Base-by-base conservation (phyloP, 306 rosid genomes). In the Cotoneaster glaucophyllus region DNA sequence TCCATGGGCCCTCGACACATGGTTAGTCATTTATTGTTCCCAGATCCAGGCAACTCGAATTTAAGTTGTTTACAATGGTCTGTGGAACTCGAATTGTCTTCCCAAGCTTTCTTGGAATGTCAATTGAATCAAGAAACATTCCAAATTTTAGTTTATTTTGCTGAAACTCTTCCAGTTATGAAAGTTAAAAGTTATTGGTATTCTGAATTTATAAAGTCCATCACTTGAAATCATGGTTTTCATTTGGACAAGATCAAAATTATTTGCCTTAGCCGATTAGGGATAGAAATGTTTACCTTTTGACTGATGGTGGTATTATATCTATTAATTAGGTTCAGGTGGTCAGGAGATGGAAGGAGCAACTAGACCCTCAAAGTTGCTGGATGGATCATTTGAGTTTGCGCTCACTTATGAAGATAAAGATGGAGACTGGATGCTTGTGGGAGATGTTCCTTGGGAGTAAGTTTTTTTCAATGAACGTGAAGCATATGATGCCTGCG, bases 401-500 rank as follows among this genome's bases (percentile, higher is more conserved):
- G 96, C 83, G 74, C 97, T 95, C 53, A 88, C 99, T 64, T 95
- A 95, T 59, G 97, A 95, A 90, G 99, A 95, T 89, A 88, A 80
- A 84, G 99, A 92, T 3, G 97, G 96, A 81, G 98, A 95, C 81
- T 95, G 98, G 98, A 95, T 95, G 97, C 98, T 95, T 64, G 98
- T 92, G 73, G 99, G 99, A 37, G 99, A 95, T 84, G 99, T 95
- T 83, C 97, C 99, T 54, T 95, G 97, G 98, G 87, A 87, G 97
- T 92, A 87, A 68, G 93, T 52, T 15, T 32, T 54, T 32, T 52
- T 78, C 64, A 19, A 29, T 64, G 31, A 54, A 50, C 8, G 8
- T 5, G 54, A 50, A 50, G 54, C 8, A 6, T 50, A 15, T 50
- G 8, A 21, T 15, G 54, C 54, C 54, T 4, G 17, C 34, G 17